These are phyloP conservation scores for Carex cristatella DNA, from an alignment of 176 grass and related monocot genomes.

Conservation along the genomic window DNA sequence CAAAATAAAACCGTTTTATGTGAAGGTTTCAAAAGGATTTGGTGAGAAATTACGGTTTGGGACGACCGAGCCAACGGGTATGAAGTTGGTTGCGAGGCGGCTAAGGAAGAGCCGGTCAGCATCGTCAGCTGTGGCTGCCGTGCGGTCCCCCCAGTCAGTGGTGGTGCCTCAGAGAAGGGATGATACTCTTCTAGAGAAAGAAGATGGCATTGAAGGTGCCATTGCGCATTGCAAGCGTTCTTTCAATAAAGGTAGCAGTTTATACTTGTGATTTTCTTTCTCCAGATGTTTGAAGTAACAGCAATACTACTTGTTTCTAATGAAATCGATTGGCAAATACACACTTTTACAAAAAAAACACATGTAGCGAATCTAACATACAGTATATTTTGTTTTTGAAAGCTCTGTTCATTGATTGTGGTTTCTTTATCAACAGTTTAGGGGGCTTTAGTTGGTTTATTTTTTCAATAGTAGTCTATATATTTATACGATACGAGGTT, in stretches of 20 bases:
- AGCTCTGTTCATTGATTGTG: background rate
- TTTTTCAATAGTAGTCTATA: too few relatives aligned
- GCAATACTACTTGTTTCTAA: too few relatives aligned
- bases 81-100: slow-evolving; percentile 20
- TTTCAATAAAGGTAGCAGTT: slow-evolving; percentile 35
- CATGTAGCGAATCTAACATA: too few relatives aligned
- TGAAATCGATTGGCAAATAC: too few relatives aligned
- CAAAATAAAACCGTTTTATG: slow-evolving; percentile 67
- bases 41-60: slow-evolving; percentile 10
- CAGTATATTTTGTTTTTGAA: background rate
- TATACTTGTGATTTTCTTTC: background rate
- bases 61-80: background rate
- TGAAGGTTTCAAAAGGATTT: slow-evolving; percentile 17
- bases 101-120: slow-evolving; percentile 60
- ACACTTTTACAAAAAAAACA: too few relatives aligned
- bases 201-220: slow-evolving; percentile 93
- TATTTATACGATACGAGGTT: too few relatives aligned
- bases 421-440: background rate
- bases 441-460: background rate
- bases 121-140: slow-evolving; percentile 32
- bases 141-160: slow-evolving; percentile 2
- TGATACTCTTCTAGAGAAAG: slow-evolving; percentile 70
- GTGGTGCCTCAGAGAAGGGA: slow-evolving; percentile 35
- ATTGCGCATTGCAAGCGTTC: slow-evolving; percentile 98
- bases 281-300: too few relatives aligned